Evolutionary conservation across 2,329 filamentous ascomycete genomes (phyloP).

Genomic region (Aureobasidium mangrovei): DNA sequence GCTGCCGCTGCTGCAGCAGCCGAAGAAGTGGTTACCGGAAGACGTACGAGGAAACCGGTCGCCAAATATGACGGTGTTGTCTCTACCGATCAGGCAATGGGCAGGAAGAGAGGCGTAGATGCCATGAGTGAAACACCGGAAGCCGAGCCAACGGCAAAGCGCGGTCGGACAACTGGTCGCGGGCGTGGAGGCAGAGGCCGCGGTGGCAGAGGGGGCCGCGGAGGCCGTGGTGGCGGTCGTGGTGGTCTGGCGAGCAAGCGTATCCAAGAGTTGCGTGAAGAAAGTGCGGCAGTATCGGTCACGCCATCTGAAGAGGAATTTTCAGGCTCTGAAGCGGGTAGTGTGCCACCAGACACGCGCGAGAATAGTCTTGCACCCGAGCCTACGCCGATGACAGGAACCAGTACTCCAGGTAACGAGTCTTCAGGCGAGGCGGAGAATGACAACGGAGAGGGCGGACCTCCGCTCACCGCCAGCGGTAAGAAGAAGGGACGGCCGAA

Average conservation of each 20-base stretch:
- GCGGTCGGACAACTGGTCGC: slow-evolving; percentile 11
- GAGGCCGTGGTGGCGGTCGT: slow-evolving; percentile 10
- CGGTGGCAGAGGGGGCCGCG: slow-evolving; percentile 12
- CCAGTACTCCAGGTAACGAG: slow-evolving; percentile 14
- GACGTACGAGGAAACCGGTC: slow-evolving; percentile 15
- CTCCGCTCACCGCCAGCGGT: slow-evolving; percentile 3
- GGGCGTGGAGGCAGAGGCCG: slow-evolving; percentile 13
- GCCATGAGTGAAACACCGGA: slow-evolving; percentile 17
- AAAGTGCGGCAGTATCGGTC: slow-evolving; percentile 28
- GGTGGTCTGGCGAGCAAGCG: slow-evolving; percentile 25
- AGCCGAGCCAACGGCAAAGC: slow-evolving; percentile 9
- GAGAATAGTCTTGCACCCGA: slow-evolving; percentile 9
- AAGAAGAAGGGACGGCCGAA: slow-evolving; percentile 31
- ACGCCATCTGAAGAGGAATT: slow-evolving; percentile 14
- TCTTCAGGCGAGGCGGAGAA: neutral
- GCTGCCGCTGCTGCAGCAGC: slow-evolving; percentile 26
- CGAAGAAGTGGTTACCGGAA: slow-evolving; percentile 15
- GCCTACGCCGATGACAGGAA: slow-evolving; percentile 15
- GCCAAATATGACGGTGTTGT: slow-evolving; percentile 17
- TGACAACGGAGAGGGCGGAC: neutral
- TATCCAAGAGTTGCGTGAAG: slow-evolving; percentile 39
- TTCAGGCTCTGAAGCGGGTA: slow-evolving; percentile 25
- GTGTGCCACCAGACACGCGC: slow-evolving; percentile 15
- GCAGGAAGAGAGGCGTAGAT: slow-evolving; percentile 13
- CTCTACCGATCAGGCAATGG: slow-evolving; percentile 6